Conservation (phyloP, 163 green algal species). For the Prototheca cutis region DNA sequence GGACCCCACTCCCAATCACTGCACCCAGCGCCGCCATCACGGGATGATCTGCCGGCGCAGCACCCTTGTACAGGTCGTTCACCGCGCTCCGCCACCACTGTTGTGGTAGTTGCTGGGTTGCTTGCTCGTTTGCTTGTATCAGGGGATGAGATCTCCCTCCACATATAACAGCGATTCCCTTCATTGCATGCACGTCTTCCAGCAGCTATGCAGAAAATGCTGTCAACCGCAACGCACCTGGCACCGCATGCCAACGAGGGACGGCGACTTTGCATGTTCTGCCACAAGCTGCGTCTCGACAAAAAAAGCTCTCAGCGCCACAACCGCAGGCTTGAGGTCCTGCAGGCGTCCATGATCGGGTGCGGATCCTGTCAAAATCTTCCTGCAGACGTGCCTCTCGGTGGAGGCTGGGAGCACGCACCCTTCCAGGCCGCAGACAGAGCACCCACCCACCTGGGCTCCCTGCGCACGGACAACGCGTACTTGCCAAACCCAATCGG, state of each 20-base stretch:
- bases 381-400: background rate
- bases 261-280: background rate
- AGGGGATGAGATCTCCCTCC: too few relatives aligned
- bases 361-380: background rate
- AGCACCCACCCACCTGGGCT: background rate
- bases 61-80: background rate
- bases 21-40: background rate
- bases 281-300: background rate
- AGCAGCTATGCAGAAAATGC: too few relatives aligned
- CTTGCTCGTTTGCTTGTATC: too few relatives aligned
- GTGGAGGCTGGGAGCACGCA: background rate
- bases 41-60: background rate
- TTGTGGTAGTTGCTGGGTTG: too few relatives aligned
- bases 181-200: background rate
- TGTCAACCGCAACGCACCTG: background rate
- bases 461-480: background rate
- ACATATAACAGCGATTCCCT: background rate
- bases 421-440: background rate
- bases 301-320: background rate
- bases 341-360: background rate
- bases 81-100: background rate
- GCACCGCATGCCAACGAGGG: background rate
- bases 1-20: background rate
- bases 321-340: background rate
- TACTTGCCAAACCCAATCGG: background rate